Evolutionary conservation across 176 grass and related monocot genomes (phyloP), one percentile per base, ranked within the genome.

Genomic region (Oryza glaberrima): DNA sequence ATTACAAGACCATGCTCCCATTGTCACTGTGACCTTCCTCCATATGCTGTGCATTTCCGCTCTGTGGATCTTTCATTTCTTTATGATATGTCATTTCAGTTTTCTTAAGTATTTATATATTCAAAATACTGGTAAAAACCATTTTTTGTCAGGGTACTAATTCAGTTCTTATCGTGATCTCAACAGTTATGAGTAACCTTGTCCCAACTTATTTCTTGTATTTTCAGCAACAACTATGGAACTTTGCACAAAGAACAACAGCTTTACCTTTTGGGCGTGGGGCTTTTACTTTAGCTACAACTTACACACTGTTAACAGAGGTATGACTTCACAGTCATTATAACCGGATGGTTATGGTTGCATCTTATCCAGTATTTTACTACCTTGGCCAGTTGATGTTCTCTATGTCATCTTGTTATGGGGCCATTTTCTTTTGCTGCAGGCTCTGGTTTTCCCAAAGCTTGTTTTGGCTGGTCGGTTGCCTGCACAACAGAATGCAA

Each of bases 171-270:
- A 51, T 74, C 35, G 70, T 7, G 20, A 85, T 76, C 22, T 76
- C 40, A 65, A 22, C 80, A 28, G 52, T 70, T 68, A 69, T 80
- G 34, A 73, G 46, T 69, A 9, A 46, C 69, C 13, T 84, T 22
- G 48, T 70, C 34, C 65, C 22, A 68, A 69, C 26, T 73, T 77
- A 15, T 40, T 87, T 45, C 47, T 14, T 87, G 23, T 76, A 52
- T 83, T 82, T 84, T 80, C 87, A 98, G 95, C 93, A 95, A 91
- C 93, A 95, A 86, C 83, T 98, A 73, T 98, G 95, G 95, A 98
- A 93, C 84, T 92, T 95, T 85, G 95, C 95, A 65, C 95, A 98
- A 86, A 98, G 95, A 81, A 98, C 95, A 77, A 95, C 95, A 77
- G 82, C 95, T 87, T 90, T 98, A 58, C 93, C 95, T 78, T 98